Evolutionary conservation across 2,329 filamentous ascomycete genomes (phyloP), one percentile per base, ranked within the genome.

Genomic region (Arthrocladium fulminans): DNA sequence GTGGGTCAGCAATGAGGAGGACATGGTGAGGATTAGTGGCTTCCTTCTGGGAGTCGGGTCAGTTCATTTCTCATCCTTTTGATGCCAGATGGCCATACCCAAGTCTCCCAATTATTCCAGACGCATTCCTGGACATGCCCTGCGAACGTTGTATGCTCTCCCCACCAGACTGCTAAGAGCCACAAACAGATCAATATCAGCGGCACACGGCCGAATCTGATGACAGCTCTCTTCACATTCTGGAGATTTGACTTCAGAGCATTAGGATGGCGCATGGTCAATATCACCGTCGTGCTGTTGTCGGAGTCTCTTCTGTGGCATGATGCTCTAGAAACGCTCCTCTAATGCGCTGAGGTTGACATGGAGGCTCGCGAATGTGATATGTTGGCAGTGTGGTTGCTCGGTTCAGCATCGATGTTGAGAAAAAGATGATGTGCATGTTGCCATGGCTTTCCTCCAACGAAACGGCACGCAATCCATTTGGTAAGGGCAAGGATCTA

Each of bases 51-150:
- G 30, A 48, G 29, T 30, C 49, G 2, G 3, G 27, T 44, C n/a
- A 25, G 34, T 47, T 7, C 13, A 25, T 57, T 22, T 49, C 48
- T 19, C 24, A 13, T 20, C 17, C 43, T 37, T 27, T 3, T 12
- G 38, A n/a, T 39, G 43, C 15, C 30, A 22, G 34, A 19, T 34
- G 13, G 19, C 63, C 71, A 57, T 73, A 94, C 88, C 89, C 92
- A 98, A 66, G 79, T 76, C 72, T 98, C 92, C 92, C 92, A 98
- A 34, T 77, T 77, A 29, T 79, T 74, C 92, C 92, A 98, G 47
- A 77, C 70, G 66, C 92, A 98, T 45, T 71, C 74, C 48, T 77
- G 71, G 13, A 95, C 78, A 51, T 77, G 81, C 54, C 77, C 78
- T 46, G 76, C 73, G 65, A 94, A 97, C 29, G 83, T 76, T 66